Percentiles rank a stretch among this genome's conserved stretches.
These are phyloP conservation scores for Evansstolkia leycettana DNA, from an alignment of 495 filamentous ascomycete genomes.

Conservation along the genomic window DNA sequence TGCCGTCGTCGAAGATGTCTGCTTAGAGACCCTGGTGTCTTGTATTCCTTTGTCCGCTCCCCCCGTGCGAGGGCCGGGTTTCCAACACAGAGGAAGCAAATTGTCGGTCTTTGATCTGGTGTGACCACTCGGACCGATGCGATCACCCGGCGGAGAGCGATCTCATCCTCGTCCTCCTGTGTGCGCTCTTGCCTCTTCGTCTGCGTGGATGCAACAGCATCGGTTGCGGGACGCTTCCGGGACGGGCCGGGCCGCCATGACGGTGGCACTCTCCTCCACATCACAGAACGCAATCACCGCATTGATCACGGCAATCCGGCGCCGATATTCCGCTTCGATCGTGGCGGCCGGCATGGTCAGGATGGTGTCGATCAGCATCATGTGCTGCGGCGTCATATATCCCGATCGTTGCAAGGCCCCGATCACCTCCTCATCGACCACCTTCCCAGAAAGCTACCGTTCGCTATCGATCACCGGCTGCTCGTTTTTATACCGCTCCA, in stretches of 20 bases:
- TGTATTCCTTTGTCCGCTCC: slow-evolving; percentile 18
- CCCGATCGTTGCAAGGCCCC: slow-evolving; percentile 8
- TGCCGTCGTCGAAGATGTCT: slow-evolving; percentile 33
- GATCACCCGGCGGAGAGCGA: slow-evolving; percentile 15
- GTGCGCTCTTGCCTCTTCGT: slow-evolving; percentile 6
- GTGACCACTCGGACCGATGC: slow-evolving; percentile 17
- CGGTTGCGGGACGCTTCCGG: slow-evolving; percentile 10
- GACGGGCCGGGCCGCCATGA: slow-evolving; percentile 10
- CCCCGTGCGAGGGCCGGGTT: slow-evolving; percentile 15
- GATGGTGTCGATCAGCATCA: slow-evolving; percentile 14
- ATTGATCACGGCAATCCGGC: slow-evolving; percentile 15
- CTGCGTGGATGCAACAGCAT: slow-evolving; percentile 5
- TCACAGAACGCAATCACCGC: slow-evolving; percentile 17
- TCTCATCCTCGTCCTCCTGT: slow-evolving; percentile 7
- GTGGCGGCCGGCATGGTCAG: slow-evolving; percentile 12
- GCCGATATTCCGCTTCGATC: slow-evolving; percentile 13
- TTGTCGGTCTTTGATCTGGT: slow-evolving; percentile 18
- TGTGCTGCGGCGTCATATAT: slow-evolving; percentile 14
- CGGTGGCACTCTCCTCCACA: slow-evolving; percentile 17
- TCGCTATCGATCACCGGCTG: slow-evolving; percentile 16
- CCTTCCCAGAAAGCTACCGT: slow-evolving; percentile 14
- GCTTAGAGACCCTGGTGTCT: slow-evolving; percentile 19
- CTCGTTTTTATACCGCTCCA: slow-evolving; percentile 15
- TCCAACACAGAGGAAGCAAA: slow-evolving; percentile 29
- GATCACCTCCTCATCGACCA: slow-evolving; percentile 13